phyloP scores from a whole-genome alignment of 1,139 yeast species.

The Lodderomyces pseudojiufengensis region DNA sequence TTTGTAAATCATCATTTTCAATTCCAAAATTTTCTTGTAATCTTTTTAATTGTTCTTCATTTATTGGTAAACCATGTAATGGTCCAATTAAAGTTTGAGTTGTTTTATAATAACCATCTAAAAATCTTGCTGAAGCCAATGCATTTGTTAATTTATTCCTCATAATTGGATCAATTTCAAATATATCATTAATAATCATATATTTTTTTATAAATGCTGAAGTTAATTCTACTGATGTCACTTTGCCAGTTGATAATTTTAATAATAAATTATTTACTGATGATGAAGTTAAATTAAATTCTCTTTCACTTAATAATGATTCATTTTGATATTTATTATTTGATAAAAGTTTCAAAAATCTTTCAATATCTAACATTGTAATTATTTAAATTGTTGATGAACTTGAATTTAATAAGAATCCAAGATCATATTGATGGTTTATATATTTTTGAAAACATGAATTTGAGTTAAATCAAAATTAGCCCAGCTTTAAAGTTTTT shows the following conservation, averaged over 20 bases:
- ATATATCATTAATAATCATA: not conserved
- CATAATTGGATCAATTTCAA: conserved; percentile 13
- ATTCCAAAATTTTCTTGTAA: not conserved
- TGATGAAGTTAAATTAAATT: conserved; percentile 36
- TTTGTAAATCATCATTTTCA: not conserved
- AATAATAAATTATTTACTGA: conserved; percentile 5
- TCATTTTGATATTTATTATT: conserved; percentile 8
- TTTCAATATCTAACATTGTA: too few relatives aligned
- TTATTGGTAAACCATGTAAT: conserved; percentile 66
- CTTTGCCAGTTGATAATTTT: conserved; percentile 12
- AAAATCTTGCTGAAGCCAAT: conserved; percentile 24
- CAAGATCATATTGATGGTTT: too few relatives aligned
- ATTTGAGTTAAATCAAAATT: too few relatives aligned
- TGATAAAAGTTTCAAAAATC: too few relatives aligned
- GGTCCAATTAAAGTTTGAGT: conserved; percentile 43
- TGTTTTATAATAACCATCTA: conserved; percentile 33
- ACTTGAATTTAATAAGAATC: too few relatives aligned
- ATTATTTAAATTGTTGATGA: too few relatives aligned
- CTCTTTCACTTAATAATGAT: conserved; percentile 23
- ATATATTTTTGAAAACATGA: too few relatives aligned
- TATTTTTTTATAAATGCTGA: conserved; percentile 18
- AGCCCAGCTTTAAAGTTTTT: too few relatives aligned
- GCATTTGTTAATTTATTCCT: conserved; percentile 11
- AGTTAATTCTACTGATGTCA: conserved; percentile 12
- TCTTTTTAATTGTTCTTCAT: conserved; percentile 18